A percentile compares a stretch with the other conserved stretches of the same genome.
Conservation (phyloP, 805 yeast species). For the Candida insectalens region DNA sequence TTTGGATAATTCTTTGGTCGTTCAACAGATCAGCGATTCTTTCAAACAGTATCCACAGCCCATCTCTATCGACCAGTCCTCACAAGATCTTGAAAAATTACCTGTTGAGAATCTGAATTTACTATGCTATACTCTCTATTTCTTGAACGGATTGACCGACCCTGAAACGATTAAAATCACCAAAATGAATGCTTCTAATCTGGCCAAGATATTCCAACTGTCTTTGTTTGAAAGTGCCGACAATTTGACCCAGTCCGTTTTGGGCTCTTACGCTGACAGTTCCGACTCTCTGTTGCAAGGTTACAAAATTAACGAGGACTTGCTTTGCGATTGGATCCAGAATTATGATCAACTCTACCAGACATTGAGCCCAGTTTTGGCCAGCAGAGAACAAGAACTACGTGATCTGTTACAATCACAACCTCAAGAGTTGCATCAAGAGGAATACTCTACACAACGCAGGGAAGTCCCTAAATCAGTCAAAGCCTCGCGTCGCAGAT, state of each 20-base stretch:
- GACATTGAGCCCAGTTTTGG: slow-evolving; percentile 7
- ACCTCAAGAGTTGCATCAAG: no score
- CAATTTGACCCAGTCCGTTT: slow-evolving; percentile 11
- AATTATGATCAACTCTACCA: slow-evolving; percentile 9
- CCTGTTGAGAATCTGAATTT: slow-evolving; percentile 24
- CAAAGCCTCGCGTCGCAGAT: slow-evolving; percentile 15
- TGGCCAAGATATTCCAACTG: slow-evolving; percentile 30
- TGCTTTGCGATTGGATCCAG: slow-evolving; percentile 20
- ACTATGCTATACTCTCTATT: slow-evolving; percentile 19
- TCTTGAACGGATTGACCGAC: slow-evolving; percentile 16
- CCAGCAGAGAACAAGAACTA: slow-evolving; percentile 4
- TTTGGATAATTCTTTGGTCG: slow-evolving; percentile 22
- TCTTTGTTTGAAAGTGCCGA: slow-evolving; percentile 26
- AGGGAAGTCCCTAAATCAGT: no score
- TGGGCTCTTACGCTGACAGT: slow-evolving; percentile 3
- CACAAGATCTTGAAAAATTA: slow-evolving; percentile 8
- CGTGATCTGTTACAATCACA: slow-evolving; percentile 9
- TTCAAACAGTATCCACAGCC: slow-evolving; percentile 9
- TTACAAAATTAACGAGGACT: slow-evolving; percentile 20
- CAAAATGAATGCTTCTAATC: slow-evolving; percentile 26
- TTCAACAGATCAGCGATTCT: slow-evolving; percentile 12
- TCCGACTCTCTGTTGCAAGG: slow-evolving; percentile 20
- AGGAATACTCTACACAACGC: no score
- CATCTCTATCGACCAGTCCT: neutral
- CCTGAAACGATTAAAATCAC: slow-evolving; percentile 20